Percentiles rank a stretch among this genome's conserved stretches.
Evolutionary conservation across 169 alveolate genomes (phyloP).

Genomic region (Fabrea salina): DNA sequence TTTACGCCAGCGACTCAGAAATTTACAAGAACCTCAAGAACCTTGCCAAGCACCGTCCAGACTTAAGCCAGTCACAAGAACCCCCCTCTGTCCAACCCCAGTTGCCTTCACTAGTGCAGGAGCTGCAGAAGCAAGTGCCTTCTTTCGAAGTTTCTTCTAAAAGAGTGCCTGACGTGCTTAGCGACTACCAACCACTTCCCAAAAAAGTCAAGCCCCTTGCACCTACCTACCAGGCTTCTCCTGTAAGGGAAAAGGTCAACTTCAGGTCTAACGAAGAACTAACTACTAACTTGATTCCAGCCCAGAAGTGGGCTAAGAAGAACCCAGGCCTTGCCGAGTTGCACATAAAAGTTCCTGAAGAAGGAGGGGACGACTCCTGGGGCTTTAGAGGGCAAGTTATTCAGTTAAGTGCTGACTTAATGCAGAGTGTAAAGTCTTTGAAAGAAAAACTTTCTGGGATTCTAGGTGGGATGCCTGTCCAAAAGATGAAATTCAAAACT

Average conservation of each 20-base stretch:
- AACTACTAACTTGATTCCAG: conserved; percentile 26
- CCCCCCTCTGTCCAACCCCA: not conserved
- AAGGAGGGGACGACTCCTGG: conserved; percentile 1
- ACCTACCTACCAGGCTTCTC: not conserved
- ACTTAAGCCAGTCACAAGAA: conserved; percentile 29
- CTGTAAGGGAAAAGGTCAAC: not conserved
- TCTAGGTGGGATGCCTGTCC: conserved; percentile 30
- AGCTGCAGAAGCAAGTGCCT: conserved; percentile 22
- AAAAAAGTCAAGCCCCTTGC: not conserved
- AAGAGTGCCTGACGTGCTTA: conserved; percentile 25
- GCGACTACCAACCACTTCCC: conserved; percentile 11
- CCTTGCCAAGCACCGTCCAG: conserved; percentile 58
- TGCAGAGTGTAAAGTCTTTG: not conserved
- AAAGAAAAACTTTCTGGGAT: not conserved
- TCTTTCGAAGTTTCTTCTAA: conserved; percentile 24
- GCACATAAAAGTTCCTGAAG: conserved; percentile 4
- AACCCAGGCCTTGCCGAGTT: conserved; percentile 30
- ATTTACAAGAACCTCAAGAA: conserved; percentile 52
- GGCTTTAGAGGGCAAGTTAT: conserved; percentile 26
- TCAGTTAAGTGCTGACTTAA: not conserved
- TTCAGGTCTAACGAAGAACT: conserved; percentile 12
- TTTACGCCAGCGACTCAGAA: conserved; percentile 59
- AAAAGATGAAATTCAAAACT: conserved; percentile 33
- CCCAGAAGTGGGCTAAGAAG: conserved; percentile 38
- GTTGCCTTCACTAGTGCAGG: conserved; percentile 36